These are phyloP conservation scores for Amaranthus hypochondriacus DNA, from an alignment of 148 eudicot species.

Conservation along the genomic window DNA sequence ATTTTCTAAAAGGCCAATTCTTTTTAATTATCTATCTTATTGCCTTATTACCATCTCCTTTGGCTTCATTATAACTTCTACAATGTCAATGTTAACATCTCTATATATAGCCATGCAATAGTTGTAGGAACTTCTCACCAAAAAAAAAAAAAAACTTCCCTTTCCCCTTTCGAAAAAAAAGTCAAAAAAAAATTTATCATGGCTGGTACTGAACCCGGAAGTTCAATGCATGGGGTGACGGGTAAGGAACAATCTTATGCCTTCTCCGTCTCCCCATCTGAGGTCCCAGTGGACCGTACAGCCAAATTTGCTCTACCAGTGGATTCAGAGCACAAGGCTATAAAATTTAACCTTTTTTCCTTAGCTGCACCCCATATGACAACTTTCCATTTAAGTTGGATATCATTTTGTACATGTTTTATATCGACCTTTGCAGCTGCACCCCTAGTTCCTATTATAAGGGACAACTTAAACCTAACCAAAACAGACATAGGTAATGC, in stretches of 20 bases:
- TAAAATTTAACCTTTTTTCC: conserved; percentile 32
- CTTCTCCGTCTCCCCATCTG: conserved; percentile 18
- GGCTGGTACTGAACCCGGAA: conserved; percentile 32
- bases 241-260: conserved; percentile 29
- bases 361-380: conserved; percentile 32
- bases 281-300: conserved; percentile 19
- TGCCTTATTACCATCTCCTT: not conserved
- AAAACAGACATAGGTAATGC: conserved; percentile 37
- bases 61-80: conserved; percentile 8
- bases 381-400: conserved; percentile 40
- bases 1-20: not conserved
- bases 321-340: conserved; percentile 39
- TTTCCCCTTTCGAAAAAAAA: not conserved
- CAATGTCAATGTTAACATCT: conserved; percentile 14
- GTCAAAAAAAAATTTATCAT: not conserved
- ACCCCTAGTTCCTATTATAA: conserved; percentile 36
- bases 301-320: conserved; percentile 38
- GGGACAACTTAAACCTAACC: conserved; percentile 35
- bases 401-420: conserved; percentile 35
- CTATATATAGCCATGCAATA: conserved; percentile 8
- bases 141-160: not conserved
- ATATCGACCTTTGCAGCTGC: conserved; percentile 45
- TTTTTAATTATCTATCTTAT: not conserved
- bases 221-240: conserved; percentile 44
- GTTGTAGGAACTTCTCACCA: not conserved